Evolutionary conservation across 2,329 filamentous ascomycete species (phyloP).

Genomic region (Botrytis fabae): DNA sequence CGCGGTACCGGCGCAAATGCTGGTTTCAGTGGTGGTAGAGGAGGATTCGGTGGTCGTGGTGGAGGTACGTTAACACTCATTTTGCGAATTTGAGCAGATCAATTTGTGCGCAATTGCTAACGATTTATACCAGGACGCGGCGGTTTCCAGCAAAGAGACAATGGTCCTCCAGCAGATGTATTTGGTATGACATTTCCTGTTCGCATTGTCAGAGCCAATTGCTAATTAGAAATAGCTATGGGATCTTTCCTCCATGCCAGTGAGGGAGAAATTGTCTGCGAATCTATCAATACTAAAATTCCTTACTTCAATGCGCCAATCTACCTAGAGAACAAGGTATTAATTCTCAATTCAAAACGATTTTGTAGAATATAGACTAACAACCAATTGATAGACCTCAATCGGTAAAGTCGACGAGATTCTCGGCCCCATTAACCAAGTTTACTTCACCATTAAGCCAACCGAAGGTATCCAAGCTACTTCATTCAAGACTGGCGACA

Average conservation of each 20-base stretch:
- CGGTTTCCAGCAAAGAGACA: conserved; percentile 60
- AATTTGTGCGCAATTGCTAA: conserved; percentile 27
- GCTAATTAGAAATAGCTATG: conserved; percentile 64
- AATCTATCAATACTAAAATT: conserved; percentile 91
- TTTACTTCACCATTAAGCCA: conserved; percentile 98
- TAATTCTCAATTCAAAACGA: not conserved
- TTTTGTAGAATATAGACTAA: not conserved
- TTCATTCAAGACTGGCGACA: conserved; percentile 94
- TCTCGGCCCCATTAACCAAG: conserved; percentile 94
- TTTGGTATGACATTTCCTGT: conserved; percentile 47
- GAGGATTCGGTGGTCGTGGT: conserved; percentile 51
- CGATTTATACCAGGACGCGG: conserved; percentile 53
- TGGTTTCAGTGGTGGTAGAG: conserved; percentile 53
- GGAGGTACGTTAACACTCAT: conserved; percentile 40
- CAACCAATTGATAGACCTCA: conserved; percentile 56
- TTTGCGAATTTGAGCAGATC: conserved; percentile 24
- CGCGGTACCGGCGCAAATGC: conserved; percentile 52
- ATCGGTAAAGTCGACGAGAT: conserved; percentile 98
- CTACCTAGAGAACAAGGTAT: conserved; percentile 95
- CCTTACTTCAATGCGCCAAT: conserved; percentile 99
- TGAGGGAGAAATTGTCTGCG: conserved; percentile 98
- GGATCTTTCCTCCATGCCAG: conserved; percentile 90
- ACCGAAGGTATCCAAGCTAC: conserved; percentile 92
- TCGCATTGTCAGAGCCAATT: conserved; percentile 10
- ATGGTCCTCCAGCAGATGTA: conserved; percentile 62